phyloP scores from a whole-genome alignment of 257 asterid species.

The Ophiorrhiza pumila region DNA sequence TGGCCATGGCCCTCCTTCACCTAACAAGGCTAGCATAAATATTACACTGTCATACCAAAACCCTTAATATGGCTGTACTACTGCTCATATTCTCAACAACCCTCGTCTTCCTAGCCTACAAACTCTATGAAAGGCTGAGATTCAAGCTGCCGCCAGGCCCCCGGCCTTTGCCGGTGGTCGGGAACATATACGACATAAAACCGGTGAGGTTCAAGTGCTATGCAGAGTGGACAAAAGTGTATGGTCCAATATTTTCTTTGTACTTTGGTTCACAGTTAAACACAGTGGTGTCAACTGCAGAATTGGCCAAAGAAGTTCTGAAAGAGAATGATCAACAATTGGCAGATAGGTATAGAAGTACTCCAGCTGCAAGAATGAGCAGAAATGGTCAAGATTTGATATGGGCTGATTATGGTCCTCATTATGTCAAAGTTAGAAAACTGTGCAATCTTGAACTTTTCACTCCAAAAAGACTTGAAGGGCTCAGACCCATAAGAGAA shows the following conservation, averaged over 20 bases:
- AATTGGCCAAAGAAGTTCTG: constrained; percentile 32
- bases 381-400: constrained; percentile 72
- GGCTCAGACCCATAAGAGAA: constrained; percentile 70
- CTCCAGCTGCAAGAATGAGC: constrained; percentile 42
- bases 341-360: constrained; percentile 33
- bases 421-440: constrained; percentile 79
- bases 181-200: constrained; percentile 26
- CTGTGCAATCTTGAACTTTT: constrained; percentile 78
- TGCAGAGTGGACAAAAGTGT: constrained; percentile 29
- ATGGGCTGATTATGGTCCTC: constrained; percentile 93
- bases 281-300: constrained; percentile 28
- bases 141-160: constrained; percentile 40
- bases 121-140: constrained; percentile 38
- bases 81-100: constrained; percentile 20
- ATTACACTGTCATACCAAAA: too few species aligned
- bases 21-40: too few species aligned
- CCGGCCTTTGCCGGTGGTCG: constrained; percentile 31
- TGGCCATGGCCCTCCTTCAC: too few species aligned
- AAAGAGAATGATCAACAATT: constrained; percentile 38
- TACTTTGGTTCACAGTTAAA: constrained; percentile 34
- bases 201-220: constrained; percentile 29
- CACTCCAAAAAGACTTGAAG: constrained; percentile 65
- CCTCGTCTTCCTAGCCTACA: constrained; percentile 36
- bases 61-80: constrained; percentile 37
- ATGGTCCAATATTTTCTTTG: constrained; percentile 35